Percentiles rank a stretch among this genome's conserved stretches.
phyloP scores from a whole-genome alignment of 2,329 filamentous ascomycete species.

The Rhynchosporium graminicola region DNA sequence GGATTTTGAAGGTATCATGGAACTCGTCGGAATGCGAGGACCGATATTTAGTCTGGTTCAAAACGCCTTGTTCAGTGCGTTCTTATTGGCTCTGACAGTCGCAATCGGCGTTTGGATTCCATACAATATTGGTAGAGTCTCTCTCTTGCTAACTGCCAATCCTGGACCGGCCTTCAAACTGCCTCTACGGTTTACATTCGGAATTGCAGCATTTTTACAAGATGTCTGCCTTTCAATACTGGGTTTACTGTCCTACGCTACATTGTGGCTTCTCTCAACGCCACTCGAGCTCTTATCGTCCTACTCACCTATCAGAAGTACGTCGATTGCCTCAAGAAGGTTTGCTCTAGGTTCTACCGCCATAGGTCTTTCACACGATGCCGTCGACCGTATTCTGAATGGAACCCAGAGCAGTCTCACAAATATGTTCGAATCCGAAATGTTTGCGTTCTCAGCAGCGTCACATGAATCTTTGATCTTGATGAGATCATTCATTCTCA shows the following conservation, averaged over 20 bases:
- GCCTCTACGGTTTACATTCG: conserved; percentile 71
- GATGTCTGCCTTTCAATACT: conserved; percentile 69
- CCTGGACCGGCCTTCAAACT: conserved; percentile 70
- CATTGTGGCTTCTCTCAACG: conserved; percentile 29
- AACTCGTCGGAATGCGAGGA: conserved; percentile 94
- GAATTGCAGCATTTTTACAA: conserved; percentile 75
- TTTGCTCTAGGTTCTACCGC: conserved; percentile 25
- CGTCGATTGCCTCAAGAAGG: conserved; percentile 10
- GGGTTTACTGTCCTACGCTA: conserved; percentile 52
- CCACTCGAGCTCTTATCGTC: conserved; percentile 27
- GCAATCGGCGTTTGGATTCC: conserved; percentile 85
- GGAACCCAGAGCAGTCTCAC: conserved; percentile 52
- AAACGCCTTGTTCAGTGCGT: conserved; percentile 90
- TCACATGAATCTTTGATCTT: conserved; percentile 69
- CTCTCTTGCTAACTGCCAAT: conserved; percentile 76
- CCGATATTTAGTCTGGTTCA: conserved; percentile 88
- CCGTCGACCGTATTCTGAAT: conserved; percentile 47
- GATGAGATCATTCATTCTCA: conserved; percentile 56
- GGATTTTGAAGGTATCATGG: conserved; percentile 93
- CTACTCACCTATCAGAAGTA: conserved; percentile 15
- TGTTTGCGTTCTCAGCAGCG: conserved; percentile 74
- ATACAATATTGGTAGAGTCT: conserved; percentile 86
- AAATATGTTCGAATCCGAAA: conserved; percentile 53
- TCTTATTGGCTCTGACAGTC: conserved; percentile 85
- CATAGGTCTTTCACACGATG: conserved; percentile 34